phyloP scores from a whole-genome alignment of 257 asterid species.

The Solanum virginianum region DNA sequence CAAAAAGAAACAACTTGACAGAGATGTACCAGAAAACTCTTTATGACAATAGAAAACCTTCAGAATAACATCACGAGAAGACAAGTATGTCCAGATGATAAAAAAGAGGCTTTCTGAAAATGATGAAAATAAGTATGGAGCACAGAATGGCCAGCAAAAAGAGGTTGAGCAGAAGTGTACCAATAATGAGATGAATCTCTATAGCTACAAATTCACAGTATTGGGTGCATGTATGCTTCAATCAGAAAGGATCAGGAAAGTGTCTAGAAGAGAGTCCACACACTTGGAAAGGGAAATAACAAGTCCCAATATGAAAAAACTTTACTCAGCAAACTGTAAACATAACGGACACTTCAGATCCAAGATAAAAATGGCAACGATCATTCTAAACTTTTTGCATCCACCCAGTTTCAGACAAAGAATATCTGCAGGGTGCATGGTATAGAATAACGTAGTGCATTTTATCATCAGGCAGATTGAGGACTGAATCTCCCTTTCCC shows the following conservation, averaged over 20 bases:
- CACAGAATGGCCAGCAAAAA: neutral
- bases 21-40: neutral
- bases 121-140: neutral
- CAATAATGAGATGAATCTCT: neutral
- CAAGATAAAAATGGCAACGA: neutral
- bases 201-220: neutral
- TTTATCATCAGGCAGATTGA: neutral
- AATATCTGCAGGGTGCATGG: neutral
- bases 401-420: neutral
- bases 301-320: neutral
- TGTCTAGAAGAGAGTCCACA: neutral
- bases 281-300: neutral
- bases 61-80: neutral
- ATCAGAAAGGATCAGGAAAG: neutral
- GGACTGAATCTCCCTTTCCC: neutral
- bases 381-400: neutral
- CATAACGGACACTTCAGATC: neutral
- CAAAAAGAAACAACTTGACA: neutral
- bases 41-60: neutral
- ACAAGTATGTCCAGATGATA: neutral
- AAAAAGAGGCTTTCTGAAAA: neutral
- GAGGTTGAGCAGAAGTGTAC: neutral
- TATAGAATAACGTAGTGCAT: neutral
- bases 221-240: neutral
- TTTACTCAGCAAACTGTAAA: neutral